A percentile compares a stretch with the other conserved stretches of the same genome.
These are phyloP conservation scores for Urochloa ruziziensis DNA, from an alignment of 176 grass and related monocot genomes.

Conservation along the genomic window DNA sequence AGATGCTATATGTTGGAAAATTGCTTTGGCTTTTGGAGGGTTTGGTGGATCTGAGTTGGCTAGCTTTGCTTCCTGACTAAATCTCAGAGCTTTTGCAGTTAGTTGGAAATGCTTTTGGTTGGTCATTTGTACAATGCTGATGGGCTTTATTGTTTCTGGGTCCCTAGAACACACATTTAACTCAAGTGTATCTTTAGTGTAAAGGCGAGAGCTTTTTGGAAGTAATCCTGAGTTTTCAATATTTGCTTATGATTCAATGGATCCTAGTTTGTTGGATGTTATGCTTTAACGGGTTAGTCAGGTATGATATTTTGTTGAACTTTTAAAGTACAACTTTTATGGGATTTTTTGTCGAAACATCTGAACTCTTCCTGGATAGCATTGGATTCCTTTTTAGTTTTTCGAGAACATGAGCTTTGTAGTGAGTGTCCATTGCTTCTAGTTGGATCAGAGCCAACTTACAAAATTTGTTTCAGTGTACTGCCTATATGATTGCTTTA, in stretches of 20 bases:
- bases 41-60: constrained; percentile 32
- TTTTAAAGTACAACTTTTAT: constrained; percentile 1
- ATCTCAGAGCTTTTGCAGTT: constrained; percentile 21
- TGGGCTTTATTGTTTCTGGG: constrained; percentile 17
- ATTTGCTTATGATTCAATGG: constrained; percentile 2
- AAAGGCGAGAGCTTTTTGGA: constrained; percentile 17
- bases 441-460: background rate
- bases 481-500: background rate
- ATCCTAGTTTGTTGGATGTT: too few relatives aligned
- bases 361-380: background rate
- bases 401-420: constrained; percentile 7
- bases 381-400: background rate
- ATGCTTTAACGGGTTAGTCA: too few relatives aligned
- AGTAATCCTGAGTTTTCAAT: background rate
- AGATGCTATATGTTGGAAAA: background rate
- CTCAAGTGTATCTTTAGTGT: background rate
- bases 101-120: constrained; percentile 37
- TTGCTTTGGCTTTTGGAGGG: background rate
- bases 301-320: background rate
- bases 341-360: constrained; percentile 16
- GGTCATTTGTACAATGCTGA: constrained; percentile 29
- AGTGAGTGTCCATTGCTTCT: constrained; percentile 7
- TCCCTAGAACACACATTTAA: background rate
- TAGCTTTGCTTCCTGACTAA: constrained; percentile 27
- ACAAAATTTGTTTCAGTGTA: background rate